phyloP scores from a whole-genome alignment of 305 asterid species.

The Solanum hybrid region DNA sequence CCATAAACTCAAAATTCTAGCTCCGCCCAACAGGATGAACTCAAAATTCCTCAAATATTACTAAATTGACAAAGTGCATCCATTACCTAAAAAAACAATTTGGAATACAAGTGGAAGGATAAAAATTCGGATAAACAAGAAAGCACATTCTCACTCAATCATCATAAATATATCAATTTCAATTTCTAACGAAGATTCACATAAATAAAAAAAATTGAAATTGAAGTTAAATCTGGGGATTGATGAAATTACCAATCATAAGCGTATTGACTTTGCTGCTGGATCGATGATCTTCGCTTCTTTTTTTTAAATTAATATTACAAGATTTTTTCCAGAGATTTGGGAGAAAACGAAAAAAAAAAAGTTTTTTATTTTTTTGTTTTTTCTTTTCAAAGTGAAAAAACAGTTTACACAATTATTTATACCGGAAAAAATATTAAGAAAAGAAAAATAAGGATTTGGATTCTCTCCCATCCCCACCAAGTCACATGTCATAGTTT shows the following conservation, averaged over 20 bases:
- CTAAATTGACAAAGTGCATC: background rate
- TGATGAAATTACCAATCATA: background rate
- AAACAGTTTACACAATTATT: background rate
- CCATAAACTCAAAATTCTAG: background rate
- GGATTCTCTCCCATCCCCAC: no score
- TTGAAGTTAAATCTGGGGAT: background rate
- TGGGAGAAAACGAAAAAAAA: background rate
- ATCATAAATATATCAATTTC: background rate
- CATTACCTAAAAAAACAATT: background rate
- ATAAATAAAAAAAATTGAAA: background rate
- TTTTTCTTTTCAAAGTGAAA: background rate
- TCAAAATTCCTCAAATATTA: background rate
- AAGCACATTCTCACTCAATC: background rate
- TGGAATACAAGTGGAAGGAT: background rate
- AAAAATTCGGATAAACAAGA: background rate
- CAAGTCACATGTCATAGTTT: background rate
- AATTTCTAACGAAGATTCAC: background rate
- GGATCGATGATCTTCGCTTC: background rate
- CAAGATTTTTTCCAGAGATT: background rate
- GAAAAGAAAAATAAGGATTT: background rate
- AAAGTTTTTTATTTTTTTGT: background rate
- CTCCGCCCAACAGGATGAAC: background rate
- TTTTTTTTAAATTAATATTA: background rate
- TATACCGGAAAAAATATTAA: background rate
- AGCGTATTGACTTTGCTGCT: background rate